phyloP scores from a whole-genome alignment of 1,284 basidiomycete genomes.

The Tilletia indica region DNA sequence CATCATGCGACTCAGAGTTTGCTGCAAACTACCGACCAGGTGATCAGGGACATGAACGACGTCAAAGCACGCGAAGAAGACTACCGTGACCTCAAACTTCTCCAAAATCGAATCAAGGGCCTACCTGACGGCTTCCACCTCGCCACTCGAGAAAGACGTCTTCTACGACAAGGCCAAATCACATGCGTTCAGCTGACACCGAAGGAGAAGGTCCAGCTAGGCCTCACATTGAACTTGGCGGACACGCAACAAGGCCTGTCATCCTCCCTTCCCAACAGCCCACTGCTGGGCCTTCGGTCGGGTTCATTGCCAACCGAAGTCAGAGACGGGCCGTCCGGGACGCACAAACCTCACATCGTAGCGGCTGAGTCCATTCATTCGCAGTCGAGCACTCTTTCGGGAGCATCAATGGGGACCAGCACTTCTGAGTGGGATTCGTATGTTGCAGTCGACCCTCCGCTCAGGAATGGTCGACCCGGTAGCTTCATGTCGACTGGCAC shows the following conservation, averaged over 20 bases:
- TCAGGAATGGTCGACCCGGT: slow-evolving; percentile 7
- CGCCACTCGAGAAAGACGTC: slow-evolving; percentile 20
- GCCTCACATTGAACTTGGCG: neutral
- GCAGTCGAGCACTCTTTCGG: slow-evolving; percentile 16
- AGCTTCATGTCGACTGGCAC: slow-evolving; percentile 9
- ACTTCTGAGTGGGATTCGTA: slow-evolving; percentile 7
- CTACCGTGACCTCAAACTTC: slow-evolving; percentile 18
- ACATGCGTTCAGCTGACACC: slow-evolving; percentile 15
- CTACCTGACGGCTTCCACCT: slow-evolving; percentile 25
- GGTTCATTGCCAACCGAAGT: neutral
- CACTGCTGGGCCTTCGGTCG: neutral
- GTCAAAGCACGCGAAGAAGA: slow-evolving; percentile 30
- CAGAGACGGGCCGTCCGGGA: neutral
- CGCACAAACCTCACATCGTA: neutral
- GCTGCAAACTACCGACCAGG: slow-evolving; percentile 15
- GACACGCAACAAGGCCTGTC: neutral
- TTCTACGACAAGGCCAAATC: slow-evolving; percentile 24
- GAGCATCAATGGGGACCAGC: slow-evolving; percentile 2
- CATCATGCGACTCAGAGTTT: slow-evolving; percentile 18
- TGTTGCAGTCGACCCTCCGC: neutral
- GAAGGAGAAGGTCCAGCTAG: slow-evolving; percentile 18
- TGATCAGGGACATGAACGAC: slow-evolving; percentile 28
- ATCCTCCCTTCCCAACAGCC: slow-evolving; percentile 8
- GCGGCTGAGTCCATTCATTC: slow-evolving; percentile 12
- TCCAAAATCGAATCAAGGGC: slow-evolving; percentile 22